Evolutionary conservation across 148 eudicot species (phyloP).

Genomic region (Diospyros kaki): DNA sequence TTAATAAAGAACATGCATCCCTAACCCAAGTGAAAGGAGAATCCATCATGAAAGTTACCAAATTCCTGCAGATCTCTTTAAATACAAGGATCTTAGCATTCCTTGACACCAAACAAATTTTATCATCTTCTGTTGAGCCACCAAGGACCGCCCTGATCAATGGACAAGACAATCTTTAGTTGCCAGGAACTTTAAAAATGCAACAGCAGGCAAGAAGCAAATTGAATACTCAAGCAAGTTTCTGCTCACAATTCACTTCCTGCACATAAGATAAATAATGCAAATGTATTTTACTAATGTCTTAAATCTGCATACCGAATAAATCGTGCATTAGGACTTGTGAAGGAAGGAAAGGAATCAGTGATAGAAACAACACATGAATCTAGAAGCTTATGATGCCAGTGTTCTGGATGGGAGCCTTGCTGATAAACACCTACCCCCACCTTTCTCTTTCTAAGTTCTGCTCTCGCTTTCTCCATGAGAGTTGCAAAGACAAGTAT

Average conservation of each 20-base stretch:
- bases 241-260: not conserved
- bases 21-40: slow-evolving; percentile 59
- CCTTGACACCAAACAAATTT: slow-evolving; percentile 46
- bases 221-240: slow-evolving; percentile 4
- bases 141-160: slow-evolving; percentile 77
- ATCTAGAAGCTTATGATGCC: slow-evolving; percentile 79
- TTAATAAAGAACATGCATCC: slow-evolving; percentile 37
- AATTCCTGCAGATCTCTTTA: slow-evolving; percentile 43
- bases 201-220: not conserved
- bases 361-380: slow-evolving; percentile 52
- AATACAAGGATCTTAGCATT: slow-evolving; percentile 43
- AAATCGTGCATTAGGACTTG: slow-evolving; percentile 44
- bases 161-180: slow-evolving; percentile 7
- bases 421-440: slow-evolving; percentile 10
- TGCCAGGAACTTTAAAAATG: not conserved
- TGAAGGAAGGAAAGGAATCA: slow-evolving; percentile 29
- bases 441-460: slow-evolving; percentile 27
- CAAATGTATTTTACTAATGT: not conserved
- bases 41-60: slow-evolving; percentile 44
- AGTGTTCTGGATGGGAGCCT: slow-evolving; percentile 30
- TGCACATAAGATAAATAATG: not conserved
- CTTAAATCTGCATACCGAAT: slow-evolving; percentile 42
- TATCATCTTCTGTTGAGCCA: slow-evolving; percentile 47
- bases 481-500: slow-evolving; percentile 47
- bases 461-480: slow-evolving; percentile 54